phyloP scores from a whole-genome alignment of 2,329 filamentous ascomycete species.

The Endoconidiophora polonica region DNA sequence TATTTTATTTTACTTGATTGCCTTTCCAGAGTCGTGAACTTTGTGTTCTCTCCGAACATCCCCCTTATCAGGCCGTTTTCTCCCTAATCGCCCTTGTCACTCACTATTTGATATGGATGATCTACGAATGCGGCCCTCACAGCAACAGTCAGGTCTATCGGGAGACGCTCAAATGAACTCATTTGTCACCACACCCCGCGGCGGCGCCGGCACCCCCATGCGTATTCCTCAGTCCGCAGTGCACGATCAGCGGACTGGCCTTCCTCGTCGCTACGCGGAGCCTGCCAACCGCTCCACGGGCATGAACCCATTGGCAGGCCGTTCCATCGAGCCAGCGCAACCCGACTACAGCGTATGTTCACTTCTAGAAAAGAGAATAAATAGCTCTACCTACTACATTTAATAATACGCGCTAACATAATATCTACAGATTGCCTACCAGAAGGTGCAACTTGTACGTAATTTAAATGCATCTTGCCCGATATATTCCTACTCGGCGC shows the following conservation, averaged over 20 bases:
- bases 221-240: neutral
- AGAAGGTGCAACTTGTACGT: constrained; percentile 18
- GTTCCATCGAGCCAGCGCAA: constrained; percentile 3
- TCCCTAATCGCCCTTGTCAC: neutral
- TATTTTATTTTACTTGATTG: no score
- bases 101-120: constrained; percentile 1
- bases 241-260: neutral
- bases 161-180: constrained; percentile 1
- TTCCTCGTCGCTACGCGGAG: constrained; percentile 10
- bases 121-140: neutral
- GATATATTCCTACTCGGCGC: constrained; percentile 13
- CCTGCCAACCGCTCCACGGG: neutral
- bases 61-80: neutral
- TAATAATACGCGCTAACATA: neutral
- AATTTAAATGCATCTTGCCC: constrained; percentile 18
- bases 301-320: constrained; percentile 6
- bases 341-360: constrained; percentile 5
- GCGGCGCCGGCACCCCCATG: neutral
- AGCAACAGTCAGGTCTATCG: neutral
- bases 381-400: no score
- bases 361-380: no score
- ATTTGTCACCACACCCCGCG: constrained; percentile 3
- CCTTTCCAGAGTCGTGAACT: no score
- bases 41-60: no score
- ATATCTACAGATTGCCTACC: constrained; percentile 7